A percentile compares a stretch with the other conserved stretches of the same genome.
Conservation (phyloP, 1,139 yeast species). For the Candida sanyaensis region DNA sequence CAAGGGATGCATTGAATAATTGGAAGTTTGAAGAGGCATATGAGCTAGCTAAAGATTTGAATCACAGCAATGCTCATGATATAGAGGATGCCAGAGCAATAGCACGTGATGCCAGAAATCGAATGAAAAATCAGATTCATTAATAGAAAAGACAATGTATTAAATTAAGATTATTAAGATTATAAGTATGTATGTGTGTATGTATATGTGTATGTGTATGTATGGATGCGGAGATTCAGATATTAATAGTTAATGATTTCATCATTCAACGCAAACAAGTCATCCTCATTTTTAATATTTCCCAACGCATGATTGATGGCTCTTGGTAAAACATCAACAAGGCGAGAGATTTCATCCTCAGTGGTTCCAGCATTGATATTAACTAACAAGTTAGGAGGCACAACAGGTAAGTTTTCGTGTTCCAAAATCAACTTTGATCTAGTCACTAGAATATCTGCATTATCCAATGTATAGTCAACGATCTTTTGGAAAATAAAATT, state of each 20-base stretch:
- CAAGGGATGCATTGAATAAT: conserved; percentile 61
- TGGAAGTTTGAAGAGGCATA: conserved; percentile 70
- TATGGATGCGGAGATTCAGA: neutral
- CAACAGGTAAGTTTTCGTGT: conserved; percentile 76
- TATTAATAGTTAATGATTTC: conserved; percentile 18
- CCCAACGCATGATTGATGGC: conserved; percentile 21
- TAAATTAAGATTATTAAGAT: conserved; percentile 2
- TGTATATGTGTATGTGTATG: neutral
- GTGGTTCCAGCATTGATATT: conserved; percentile 58
- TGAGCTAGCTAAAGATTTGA: conserved; percentile 71
- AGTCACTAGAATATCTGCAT: conserved; percentile 62
- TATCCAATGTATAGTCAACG: conserved; percentile 52
- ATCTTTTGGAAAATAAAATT: conserved; percentile 63
- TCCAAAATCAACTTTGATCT: conserved; percentile 69
- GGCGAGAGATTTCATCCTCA: conserved; percentile 48
- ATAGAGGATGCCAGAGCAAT: conserved; percentile 87
- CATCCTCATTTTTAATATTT: conserved; percentile 17
- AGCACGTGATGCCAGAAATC: conserved; percentile 66
- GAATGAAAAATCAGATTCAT: conserved; percentile 25
- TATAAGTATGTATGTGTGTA: neutral
- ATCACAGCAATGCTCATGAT: conserved; percentile 79
- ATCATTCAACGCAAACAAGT: conserved; percentile 20
- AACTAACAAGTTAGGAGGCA: conserved; percentile 67
- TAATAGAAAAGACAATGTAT: neutral
- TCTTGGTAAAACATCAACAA: conserved; percentile 19